A percentile compares a stretch with the other conserved stretches of the same genome.
phyloP scores from a whole-genome alignment of 257 asterid species.

The Petunia axillaris region DNA sequence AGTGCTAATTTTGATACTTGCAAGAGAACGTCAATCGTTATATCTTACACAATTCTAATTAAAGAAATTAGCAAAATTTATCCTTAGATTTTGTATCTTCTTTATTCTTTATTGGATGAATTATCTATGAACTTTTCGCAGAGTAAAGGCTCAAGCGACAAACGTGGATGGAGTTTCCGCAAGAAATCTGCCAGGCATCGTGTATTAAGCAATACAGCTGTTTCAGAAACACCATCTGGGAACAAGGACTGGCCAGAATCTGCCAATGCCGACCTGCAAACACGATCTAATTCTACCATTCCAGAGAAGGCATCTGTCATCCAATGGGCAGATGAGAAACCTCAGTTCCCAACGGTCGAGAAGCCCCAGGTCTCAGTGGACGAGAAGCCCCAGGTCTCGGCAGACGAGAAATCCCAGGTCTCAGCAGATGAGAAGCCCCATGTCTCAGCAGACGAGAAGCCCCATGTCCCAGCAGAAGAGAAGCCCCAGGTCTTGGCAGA shows the following conservation, averaged over 20 bases:
- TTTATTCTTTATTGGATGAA: background rate
- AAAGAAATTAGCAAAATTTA: background rate
- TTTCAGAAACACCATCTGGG: conserved; percentile 63
- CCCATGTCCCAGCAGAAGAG: background rate
- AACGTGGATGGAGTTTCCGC: conserved; percentile 90
- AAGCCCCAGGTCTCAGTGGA: background rate
- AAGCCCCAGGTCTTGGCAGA: background rate
- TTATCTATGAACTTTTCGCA: conserved; percentile 39
- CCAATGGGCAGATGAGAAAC: conserved; percentile 56
- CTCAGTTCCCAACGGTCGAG: conserved; percentile 29
- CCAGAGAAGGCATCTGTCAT: conserved; percentile 50
- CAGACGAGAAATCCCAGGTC: background rate
- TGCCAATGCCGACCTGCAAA: conserved; percentile 45
- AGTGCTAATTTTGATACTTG: background rate
- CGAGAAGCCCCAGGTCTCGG: background rate
- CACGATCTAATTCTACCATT: conserved; percentile 48
- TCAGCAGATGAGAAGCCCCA: background rate
- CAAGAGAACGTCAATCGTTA: background rate
- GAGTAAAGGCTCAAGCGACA: conserved; percentile 76
- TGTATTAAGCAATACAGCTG: conserved; percentile 64
- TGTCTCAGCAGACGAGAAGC: background rate
- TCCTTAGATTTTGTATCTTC: background rate
- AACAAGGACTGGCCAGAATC: conserved; percentile 62
- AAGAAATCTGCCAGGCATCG: conserved; percentile 86
- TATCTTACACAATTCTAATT: background rate